Base-by-base conservation (phyloP, 805 yeast species). In the Starmera dryadoides region DNA sequence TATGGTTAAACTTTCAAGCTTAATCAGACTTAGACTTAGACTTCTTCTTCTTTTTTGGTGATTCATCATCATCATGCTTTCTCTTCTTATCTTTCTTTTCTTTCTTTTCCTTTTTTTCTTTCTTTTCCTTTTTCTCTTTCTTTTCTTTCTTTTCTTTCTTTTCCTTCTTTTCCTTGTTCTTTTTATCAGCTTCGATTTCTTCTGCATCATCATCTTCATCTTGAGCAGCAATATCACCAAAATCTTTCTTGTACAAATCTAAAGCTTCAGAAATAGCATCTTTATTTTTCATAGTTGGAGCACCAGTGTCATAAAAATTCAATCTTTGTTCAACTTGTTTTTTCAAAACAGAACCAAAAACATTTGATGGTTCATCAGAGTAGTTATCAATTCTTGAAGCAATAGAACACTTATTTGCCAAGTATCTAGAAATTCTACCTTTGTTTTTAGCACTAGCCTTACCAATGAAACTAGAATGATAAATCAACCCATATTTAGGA, bases 351-450 rank as follows among this genome's bases (percentile, higher is more conserved):
- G 77, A 73, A 63, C 98, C 98, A 55, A 93, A 93, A 38, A 78
- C 86, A 46, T 82, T 84, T 34, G 87, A 73, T 57, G 98, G 97
- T 62, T 82, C 86, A 62, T 93, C 98, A 42, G 96, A 83, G 67
- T 87, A 93, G 71, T 87, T 87, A 70, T 93, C 98, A 58, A 93
- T 91, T 77, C 98, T 87, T 38, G 96, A 87, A 44, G 98, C 98
- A 69, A 93, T 91, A 32, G 98, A 84, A 78, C 98, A 91, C 71
- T 93, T 93, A 83, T 93, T 93, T 50, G 98, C 98, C 68, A 93
- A 74, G 70, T 89, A 93, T 71, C 98, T 84, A 36, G 98, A 91
- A 53, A 93, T 93, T 77, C 98, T 84, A 68, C 98, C 98, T 80
- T 93, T 93, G 75, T 93, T 93, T 74, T 93, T 93, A 50, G 94